phyloP scores from a whole-genome alignment of 495 filamentous ascomycete genomes.

The Rostrohypoxylon terebratum region DNA sequence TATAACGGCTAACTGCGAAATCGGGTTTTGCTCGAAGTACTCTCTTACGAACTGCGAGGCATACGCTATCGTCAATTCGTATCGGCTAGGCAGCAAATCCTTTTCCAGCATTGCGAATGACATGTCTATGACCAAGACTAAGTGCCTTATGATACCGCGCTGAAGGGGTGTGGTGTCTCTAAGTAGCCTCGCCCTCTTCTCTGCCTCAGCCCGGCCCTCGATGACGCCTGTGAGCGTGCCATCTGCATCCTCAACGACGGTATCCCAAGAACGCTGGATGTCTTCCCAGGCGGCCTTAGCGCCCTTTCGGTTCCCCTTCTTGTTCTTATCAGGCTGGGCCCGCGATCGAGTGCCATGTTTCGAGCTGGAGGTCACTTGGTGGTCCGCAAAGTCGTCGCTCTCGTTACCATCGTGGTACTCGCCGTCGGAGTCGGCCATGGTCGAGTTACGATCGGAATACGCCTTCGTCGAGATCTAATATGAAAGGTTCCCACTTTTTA shows the following conservation, averaged over 20 bases:
- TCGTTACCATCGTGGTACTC: constrained; percentile 80
- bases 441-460: constrained; percentile 2
- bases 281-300: constrained; percentile 61
- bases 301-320: constrained; percentile 46
- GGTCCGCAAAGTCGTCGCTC: constrained; percentile 76
- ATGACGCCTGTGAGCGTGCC: constrained; percentile 53
- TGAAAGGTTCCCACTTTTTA: neutral
- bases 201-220: constrained; percentile 56
- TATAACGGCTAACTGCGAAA: constrained; percentile 90
- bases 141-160: constrained; percentile 94
- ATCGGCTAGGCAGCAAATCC: constrained; percentile 88
- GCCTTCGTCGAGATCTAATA: neutral
- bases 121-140: constrained; percentile 92
- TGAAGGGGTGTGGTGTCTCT: constrained; percentile 95
- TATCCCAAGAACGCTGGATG: constrained; percentile 62
- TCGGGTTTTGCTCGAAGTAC: constrained; percentile 99
- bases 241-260: constrained; percentile 57
- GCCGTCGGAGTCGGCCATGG: constrained; percentile 82
- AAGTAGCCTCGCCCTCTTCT: constrained; percentile 68
- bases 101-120: constrained; percentile 95
- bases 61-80: constrained; percentile 83
- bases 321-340: constrained; percentile 46
- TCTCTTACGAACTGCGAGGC: constrained; percentile 89
- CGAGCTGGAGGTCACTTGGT: constrained; percentile 57
- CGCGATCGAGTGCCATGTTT: constrained; percentile 35